phyloP scores from a whole-genome alignment of 768 basidiomycete species.

The Dentipellis sp. region DNA sequence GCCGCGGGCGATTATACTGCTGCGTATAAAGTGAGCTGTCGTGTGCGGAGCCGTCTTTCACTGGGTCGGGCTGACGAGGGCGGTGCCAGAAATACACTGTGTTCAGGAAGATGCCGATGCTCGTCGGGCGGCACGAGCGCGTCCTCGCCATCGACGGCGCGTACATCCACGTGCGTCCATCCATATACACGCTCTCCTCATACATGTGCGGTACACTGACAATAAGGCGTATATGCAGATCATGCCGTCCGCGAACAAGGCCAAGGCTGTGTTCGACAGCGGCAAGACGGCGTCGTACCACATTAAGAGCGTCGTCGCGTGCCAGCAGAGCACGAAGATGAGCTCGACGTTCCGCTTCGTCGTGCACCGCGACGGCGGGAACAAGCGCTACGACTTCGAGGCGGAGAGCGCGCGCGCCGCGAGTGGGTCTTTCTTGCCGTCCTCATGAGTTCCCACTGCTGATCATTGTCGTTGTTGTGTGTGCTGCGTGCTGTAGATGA shows the following conservation, averaged over 20 bases:
- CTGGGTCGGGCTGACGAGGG: too few species aligned
- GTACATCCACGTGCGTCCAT: slow-evolving; percentile 68
- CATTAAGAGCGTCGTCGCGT: slow-evolving; percentile 76
- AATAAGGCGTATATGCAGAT: slow-evolving; percentile 39
- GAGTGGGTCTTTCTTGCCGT: slow-evolving; percentile 36
- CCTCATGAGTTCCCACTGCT: not conserved
- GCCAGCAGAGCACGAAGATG: slow-evolving; percentile 75
- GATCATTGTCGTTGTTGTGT: not conserved
- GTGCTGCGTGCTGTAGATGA: slow-evolving; percentile 41
- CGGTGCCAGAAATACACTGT: slow-evolving; percentile 76
- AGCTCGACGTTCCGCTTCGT: slow-evolving; percentile 85
- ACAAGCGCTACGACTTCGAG: slow-evolving; percentile 96
- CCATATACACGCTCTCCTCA: not conserved
- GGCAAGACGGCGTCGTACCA: slow-evolving; percentile 91
- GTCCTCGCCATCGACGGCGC: slow-evolving; percentile 91
- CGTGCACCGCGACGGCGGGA: slow-evolving; percentile 60
- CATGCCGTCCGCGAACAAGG: slow-evolving; percentile 74
- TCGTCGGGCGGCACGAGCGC: slow-evolving; percentile 84
- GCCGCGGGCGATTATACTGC: slow-evolving; percentile 70
- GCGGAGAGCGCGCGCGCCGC: slow-evolving; percentile 80
- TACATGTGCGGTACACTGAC: slow-evolving; percentile 6
- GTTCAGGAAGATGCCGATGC: slow-evolving; percentile 90
- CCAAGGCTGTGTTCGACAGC: slow-evolving; percentile 76
- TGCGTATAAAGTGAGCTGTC: slow-evolving; percentile 75
- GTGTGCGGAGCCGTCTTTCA: too few species aligned